phyloP scores from a whole-genome alignment of 768 basidiomycete species.

The Pleurotus eryngii region DNA sequence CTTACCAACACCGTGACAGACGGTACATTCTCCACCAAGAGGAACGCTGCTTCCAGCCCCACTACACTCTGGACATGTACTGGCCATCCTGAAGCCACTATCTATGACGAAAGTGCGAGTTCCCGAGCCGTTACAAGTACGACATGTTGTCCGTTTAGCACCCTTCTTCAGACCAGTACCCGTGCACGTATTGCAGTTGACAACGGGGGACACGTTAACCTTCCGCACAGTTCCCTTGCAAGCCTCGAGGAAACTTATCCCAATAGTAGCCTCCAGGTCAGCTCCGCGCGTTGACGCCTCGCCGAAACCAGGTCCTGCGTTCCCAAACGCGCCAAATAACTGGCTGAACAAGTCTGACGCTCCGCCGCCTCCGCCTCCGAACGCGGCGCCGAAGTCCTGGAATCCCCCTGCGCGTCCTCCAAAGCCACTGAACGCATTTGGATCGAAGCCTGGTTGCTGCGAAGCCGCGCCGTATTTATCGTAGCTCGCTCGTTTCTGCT shows the following conservation, averaged over 20 bases:
- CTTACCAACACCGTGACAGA: conserved; percentile 85
- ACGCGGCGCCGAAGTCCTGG: conserved; percentile 62
- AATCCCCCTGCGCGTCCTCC: conserved; percentile 61
- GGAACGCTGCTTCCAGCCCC: conserved; percentile 83
- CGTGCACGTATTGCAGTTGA: conserved; percentile 79
- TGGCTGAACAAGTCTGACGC: conserved; percentile 79
- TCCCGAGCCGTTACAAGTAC: conserved; percentile 82
- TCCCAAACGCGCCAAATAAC: conserved; percentile 73
- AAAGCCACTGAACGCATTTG: conserved; percentile 66
- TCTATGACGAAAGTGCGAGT: conserved; percentile 86
- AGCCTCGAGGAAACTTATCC: conserved; percentile 89
- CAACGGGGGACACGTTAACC: conserved; percentile 75
- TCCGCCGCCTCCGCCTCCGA: conserved; percentile 43
- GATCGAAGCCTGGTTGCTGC: conserved; percentile 92
- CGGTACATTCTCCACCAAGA: conserved; percentile 69
- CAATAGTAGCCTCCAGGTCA: conserved; percentile 77
- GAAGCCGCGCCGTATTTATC: conserved; percentile 93
- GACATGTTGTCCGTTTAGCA: conserved; percentile 76
- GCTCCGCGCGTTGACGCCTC: conserved; percentile 54
- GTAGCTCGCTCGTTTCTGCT: conserved; percentile 86
- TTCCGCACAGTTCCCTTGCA: conserved; percentile 82
- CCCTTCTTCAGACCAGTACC: conserved; percentile 87
- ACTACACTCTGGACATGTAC: conserved; percentile 78
- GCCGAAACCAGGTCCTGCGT: conserved; percentile 39
- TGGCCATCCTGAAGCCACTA: conserved; percentile 95